phyloP scores from a whole-genome alignment of 2,329 filamentous ascomycete genomes.

The Ophiocordyceps camponoti-floridani region DNA sequence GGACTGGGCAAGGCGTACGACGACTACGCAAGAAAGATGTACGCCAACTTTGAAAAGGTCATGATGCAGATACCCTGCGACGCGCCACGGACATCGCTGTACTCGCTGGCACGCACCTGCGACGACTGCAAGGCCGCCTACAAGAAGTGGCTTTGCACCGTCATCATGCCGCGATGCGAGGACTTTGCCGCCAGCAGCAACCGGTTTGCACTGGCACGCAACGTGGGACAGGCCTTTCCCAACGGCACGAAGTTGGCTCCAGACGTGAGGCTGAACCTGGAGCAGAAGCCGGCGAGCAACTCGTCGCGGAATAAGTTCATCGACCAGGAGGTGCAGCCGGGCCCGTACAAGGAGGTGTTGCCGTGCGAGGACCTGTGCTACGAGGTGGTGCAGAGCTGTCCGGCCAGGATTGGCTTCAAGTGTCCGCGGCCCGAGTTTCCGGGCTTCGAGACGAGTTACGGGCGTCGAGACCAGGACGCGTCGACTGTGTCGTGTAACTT shows the following conservation, averaged over 20 bases:
- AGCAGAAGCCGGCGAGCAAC: constrained; percentile 10
- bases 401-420: constrained; percentile 52
- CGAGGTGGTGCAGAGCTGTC: constrained; percentile 69
- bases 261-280: constrained; percentile 9
- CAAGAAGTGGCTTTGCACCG: constrained; percentile 88
- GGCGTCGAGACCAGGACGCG: constrained; percentile 7
- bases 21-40: constrained; percentile 48
- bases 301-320: constrained; percentile 55
- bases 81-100: constrained; percentile 51
- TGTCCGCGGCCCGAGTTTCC: constrained; percentile 40
- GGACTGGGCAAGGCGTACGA: constrained; percentile 62
- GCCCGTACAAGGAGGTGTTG: constrained; percentile 84
- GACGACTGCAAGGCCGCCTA: constrained; percentile 62
- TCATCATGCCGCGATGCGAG: constrained; percentile 80
- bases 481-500: constrained; percentile 18
- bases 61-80: constrained; percentile 78
- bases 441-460: constrained; percentile 19
- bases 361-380: constrained; percentile 84
- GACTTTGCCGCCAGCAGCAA: constrained; percentile 46
- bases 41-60: constrained; percentile 62
- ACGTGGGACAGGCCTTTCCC: constrained; percentile 51
- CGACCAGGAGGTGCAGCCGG: constrained; percentile 53
- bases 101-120: constrained; percentile 67
- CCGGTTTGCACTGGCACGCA: constrained; percentile 35
- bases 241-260: constrained; percentile 41